These are phyloP conservation scores for Moelleriella libera DNA, from an alignment of 2,329 filamentous ascomycete species.

Conservation along the genomic window DNA sequence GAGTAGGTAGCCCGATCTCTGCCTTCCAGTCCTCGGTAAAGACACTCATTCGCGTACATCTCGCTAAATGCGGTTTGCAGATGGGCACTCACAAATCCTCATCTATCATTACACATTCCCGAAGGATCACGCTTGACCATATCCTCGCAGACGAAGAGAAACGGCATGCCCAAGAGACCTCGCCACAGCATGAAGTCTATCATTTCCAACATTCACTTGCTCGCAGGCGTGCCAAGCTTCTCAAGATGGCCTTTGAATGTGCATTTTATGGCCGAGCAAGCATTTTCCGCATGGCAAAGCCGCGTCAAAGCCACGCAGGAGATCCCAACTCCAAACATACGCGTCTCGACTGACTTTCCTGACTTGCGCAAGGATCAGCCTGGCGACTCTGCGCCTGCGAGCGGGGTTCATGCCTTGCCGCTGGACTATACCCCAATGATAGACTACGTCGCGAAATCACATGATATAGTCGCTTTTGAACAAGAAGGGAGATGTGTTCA, in stretches of 20 bases:
- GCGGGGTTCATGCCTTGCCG: constrained; percentile 39
- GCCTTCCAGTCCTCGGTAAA: not conserved
- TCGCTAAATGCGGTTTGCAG: constrained; percentile 24
- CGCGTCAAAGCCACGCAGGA: constrained; percentile 37
- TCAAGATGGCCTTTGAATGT: constrained; percentile 67
- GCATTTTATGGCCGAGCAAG: constrained; percentile 63
- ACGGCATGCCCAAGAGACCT: constrained; percentile 42
- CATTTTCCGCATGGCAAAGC: constrained; percentile 52
- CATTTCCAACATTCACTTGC: constrained; percentile 66
- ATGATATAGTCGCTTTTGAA: constrained; percentile 40
- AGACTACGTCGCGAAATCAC: constrained; percentile 39
- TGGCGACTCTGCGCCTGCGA: constrained; percentile 7
- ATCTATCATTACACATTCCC: constrained; percentile 66
- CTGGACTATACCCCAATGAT: constrained; percentile 41
- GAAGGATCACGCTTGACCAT: constrained; percentile 42
- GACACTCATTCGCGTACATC: not conserved
- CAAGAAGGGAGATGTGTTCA: constrained; percentile 39
- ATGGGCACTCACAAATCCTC: constrained; percentile 86
- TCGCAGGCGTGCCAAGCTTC: constrained; percentile 71
- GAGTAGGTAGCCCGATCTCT: constrained; percentile 44
- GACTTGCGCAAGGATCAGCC: constrained; percentile 7
- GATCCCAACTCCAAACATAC: constrained; percentile 30
- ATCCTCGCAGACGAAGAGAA: constrained; percentile 34
- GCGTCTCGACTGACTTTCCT: constrained; percentile 42
- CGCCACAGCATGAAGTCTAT: constrained; percentile 49